These are phyloP conservation scores for Globisporangium perplexum DNA, from an alignment of 352 stramenopile genomes.

Conservation along the genomic window DNA sequence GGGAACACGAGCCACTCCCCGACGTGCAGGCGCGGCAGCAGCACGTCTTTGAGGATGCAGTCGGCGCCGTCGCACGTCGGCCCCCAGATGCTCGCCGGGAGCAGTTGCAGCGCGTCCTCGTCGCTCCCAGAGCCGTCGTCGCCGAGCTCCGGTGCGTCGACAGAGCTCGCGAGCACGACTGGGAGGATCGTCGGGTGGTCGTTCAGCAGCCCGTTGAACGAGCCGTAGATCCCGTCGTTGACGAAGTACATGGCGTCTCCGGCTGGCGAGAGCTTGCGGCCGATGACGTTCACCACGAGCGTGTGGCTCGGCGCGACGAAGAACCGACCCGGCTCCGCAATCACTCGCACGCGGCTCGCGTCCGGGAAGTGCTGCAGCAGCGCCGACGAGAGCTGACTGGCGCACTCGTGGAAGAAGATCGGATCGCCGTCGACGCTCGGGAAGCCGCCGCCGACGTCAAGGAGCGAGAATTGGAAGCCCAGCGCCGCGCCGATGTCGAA, in stretches of 20 bases:
- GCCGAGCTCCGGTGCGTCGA: not conserved
- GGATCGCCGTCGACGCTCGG: conserved; percentile 71
- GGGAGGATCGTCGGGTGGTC: conserved; percentile 90
- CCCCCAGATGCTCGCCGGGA: conserved; percentile 85
- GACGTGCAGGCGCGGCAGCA: conserved; percentile 87
- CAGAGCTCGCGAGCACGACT: conserved; percentile 55
- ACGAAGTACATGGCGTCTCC: conserved; percentile 92
- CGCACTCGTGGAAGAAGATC: conserved; percentile 82
- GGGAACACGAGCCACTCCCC: conserved; percentile 96
- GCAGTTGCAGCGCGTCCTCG: conserved; percentile 20
- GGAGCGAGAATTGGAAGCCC: conserved; percentile 82
- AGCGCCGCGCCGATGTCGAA: conserved; percentile 89
- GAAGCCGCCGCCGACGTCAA: conserved; percentile 96
- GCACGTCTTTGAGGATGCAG: conserved; percentile 89
- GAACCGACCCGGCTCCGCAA: conserved; percentile 95
- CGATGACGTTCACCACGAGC: conserved; percentile 90
- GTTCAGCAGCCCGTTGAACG: conserved; percentile 97
- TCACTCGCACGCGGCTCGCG: conserved; percentile 78
- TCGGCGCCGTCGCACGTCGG: conserved; percentile 96
- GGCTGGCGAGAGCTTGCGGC: conserved; percentile 70
- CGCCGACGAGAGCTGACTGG: conserved; percentile 55
- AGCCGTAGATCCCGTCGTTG: conserved; percentile 96
- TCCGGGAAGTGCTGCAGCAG: conserved; percentile 68
- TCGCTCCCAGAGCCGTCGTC: too few relatives aligned
- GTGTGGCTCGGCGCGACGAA: conserved; percentile 92